Evolutionary conservation across 345 rosid species (phyloP).

Genomic region (Lepidium sativum): DNA sequence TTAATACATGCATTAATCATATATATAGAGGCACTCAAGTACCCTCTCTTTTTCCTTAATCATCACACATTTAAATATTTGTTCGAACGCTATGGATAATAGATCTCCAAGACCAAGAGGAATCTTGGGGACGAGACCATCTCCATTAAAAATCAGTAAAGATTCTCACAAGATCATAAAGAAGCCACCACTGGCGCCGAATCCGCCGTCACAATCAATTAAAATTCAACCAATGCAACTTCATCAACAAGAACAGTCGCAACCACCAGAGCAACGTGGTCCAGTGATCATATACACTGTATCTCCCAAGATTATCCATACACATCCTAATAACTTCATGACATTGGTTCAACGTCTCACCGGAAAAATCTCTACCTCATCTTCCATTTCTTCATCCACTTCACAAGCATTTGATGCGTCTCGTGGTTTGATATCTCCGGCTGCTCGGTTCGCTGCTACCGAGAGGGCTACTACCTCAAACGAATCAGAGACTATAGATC

Average conservation of each 20-base stretch:
- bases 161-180: constrained; percentile 69
- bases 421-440: constrained; percentile 47
- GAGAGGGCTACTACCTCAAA: constrained; percentile 39
- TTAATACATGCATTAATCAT: constrained; percentile 14
- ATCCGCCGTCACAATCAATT: background rate
- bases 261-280: constrained; percentile 29
- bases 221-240: constrained; percentile 16
- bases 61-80: constrained; percentile 5
- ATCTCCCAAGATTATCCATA: constrained; percentile 82
- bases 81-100: constrained; percentile 23
- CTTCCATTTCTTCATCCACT: constrained; percentile 11
- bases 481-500: constrained; percentile 11
- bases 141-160: constrained; percentile 57
- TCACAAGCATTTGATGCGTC: constrained; percentile 26
- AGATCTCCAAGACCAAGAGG: constrained; percentile 62
- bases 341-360: constrained; percentile 87
- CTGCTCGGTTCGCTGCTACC: constrained; percentile 59
- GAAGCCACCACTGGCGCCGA: constrained; percentile 56
- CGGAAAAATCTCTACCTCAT: constrained; percentile 40
- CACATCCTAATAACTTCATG: constrained; percentile 78
- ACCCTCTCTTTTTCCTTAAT: constrained; percentile 14
- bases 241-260: constrained; percentile 14
- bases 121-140: constrained; percentile 75
- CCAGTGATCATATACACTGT: constrained; percentile 84
- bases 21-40: constrained; percentile 12